Evolutionary conservation across 805 yeast species (phyloP), one percentile per base, ranked within the genome.

Genomic region (Candida wancherniae): DNA sequence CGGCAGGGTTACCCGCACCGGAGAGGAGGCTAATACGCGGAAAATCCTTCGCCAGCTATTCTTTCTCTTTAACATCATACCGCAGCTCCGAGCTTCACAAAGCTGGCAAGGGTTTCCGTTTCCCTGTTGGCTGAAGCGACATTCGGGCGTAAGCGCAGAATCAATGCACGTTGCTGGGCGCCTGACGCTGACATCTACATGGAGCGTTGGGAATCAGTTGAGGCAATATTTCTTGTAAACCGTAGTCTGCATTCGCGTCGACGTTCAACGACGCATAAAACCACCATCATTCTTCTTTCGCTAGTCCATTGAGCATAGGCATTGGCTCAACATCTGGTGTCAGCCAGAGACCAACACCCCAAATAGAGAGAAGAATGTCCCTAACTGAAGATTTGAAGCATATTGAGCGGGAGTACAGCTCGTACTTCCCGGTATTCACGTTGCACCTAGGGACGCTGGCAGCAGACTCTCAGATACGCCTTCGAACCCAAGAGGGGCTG

Each of bases 171-270:
- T 43, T 45, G 45, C 49, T 45, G 49, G 49, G 49, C 49, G 49
- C 49, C 49, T 39, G 49, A 34, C 47, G 49, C 39, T 43, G 49
- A 45, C 47, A 28, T 31, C 34, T 36, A 38, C 17, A 40, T 45
- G 47, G 42, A 40, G 32, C 45, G 48, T 38, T 43, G 42, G 49
- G 49, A 45, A 45, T 45, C 49, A 45, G 49, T 43, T 43, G 49
- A 24, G 44, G 49, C 47, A 40, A 45, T 46, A 45, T 32, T 30
- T 29, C 23, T n/a, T n/a, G n/a, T n/a, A n/a, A n/a, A n/a, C n/a
- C n/a, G n/a, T n/a, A n/a, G n/a, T n/a, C n/a, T n/a, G n/a, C n/a
- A n/a, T n/a, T n/a, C n/a, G n/a, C n/a, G n/a, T n/a, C n/a, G n/a
- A n/a, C n/a, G n/a, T n/a, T n/a, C n/a, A n/a, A n/a, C n/a, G n/a